Conservation (phyloP, 768 basidiomycete species). For the Podaxis carcinomalis region DNA sequence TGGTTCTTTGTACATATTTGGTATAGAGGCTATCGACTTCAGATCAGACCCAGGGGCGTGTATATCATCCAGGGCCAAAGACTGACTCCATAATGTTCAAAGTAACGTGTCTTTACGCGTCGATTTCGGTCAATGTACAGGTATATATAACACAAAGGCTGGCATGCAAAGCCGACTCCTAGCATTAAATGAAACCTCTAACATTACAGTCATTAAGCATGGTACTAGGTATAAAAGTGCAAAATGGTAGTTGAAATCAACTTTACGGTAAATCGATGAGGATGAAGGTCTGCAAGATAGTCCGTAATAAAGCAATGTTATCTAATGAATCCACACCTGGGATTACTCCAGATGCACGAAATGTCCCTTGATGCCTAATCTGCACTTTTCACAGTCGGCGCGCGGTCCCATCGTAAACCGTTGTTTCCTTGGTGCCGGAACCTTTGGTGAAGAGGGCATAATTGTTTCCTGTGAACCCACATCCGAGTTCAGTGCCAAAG, state of each 20-base stretch:
- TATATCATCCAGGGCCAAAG: neutral
- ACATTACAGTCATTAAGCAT: neutral
- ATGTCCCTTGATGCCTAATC: conserved; percentile 63
- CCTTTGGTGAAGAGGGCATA: neutral
- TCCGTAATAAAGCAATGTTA: neutral
- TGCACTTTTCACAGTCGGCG: conserved; percentile 64
- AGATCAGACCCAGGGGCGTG: neutral
- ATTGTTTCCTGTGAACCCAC: neutral
- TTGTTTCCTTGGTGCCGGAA: conserved; percentile 28
- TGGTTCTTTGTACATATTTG: conserved; percentile 4
- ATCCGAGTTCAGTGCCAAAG: neutral
- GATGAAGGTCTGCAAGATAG: neutral
- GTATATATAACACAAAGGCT: neutral
- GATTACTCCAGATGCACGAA: conserved; percentile 60
- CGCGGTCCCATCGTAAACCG: conserved; percentile 71
- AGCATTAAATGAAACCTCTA: neutral
- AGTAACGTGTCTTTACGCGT: neutral
- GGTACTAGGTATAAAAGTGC: neutral
- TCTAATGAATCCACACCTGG: neutral
- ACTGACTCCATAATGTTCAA: neutral
- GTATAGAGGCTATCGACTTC: neutral
- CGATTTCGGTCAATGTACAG: neutral
- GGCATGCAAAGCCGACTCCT: neutral
- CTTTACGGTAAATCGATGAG: neutral
- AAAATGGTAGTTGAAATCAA: neutral